Evolutionary conservation across 2,329 filamentous ascomycete genomes (phyloP), one percentile per base, ranked within the genome.

Genomic region (Penicillium sp.): DNA sequence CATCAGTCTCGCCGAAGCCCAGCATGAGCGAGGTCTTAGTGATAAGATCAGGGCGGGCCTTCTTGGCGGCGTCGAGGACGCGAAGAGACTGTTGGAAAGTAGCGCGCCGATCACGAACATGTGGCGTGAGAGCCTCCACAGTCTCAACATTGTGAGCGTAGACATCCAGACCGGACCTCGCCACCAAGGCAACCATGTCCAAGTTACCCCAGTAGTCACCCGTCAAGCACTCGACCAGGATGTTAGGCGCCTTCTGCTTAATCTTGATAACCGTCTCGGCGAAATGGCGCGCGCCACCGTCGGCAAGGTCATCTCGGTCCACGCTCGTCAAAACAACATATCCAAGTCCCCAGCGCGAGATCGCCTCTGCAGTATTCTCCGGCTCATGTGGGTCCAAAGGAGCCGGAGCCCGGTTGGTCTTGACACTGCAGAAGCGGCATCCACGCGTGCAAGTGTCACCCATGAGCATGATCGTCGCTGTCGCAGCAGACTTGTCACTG

Each of bases 11-110:
- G 12, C 95, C 95, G 5, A 99, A 79, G 4, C 95, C 95, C 25
- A 99, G 84, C 95, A 99, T 99, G 64, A 99, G 87, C 68, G 92
- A 96, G 1, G 95, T 98, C 84, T 99, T 99, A n/a, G 95, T 99
- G 70, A 99, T 96, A 61, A 98, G 84, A 3, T 85, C 85, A 1
- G 88, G 86, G 59, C 85, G 86, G 1, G 90, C 86, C 61, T 86
- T 84, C 83, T 99, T 98, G 34, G 90, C 95, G 39, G 90, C 87
- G 58, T 87, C 83, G 61, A 99, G 79, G 7, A 99, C 93, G 35
- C 81, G 82, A 62, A 98, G 77, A 63, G 90, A 95, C 80, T 96
- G 92, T 67, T 90, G 82, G 80, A 97, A 99, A 5, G 88, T 96
- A 0, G 95, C 95, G 61, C 94, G 84, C 51, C 94, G 87, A 74